Conservation (phyloP, 1,284 basidiomycete species). For the Vanrija pseudolonga region DNA sequence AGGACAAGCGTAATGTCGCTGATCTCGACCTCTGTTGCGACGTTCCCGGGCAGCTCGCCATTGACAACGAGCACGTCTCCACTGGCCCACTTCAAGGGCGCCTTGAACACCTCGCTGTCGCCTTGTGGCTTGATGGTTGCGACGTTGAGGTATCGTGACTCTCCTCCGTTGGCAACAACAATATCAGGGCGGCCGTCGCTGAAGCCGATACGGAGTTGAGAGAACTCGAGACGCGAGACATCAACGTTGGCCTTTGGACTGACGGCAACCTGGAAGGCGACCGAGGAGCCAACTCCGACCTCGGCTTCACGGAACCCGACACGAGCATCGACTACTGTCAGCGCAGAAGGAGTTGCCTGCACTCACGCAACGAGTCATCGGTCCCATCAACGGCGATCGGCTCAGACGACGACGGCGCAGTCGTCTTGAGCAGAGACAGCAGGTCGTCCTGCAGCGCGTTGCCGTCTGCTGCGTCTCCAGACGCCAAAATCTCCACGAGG, state of each 20-base stretch:
- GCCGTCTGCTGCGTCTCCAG: slow-evolving; percentile 54
- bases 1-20: slow-evolving; percentile 23
- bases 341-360: too few relatives aligned
- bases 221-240: slow-evolving; percentile 38
- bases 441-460: slow-evolving; percentile 59
- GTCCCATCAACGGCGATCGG: slow-evolving; percentile 62
- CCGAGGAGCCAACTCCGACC: slow-evolving; percentile 59
- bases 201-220: slow-evolving; percentile 31
- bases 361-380: slow-evolving; percentile 55
- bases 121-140: neutral
- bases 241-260: slow-evolving; percentile 44
- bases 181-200: slow-evolving; percentile 38
- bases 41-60: slow-evolving; percentile 19
- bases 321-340: slow-evolving; percentile 53
- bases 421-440: slow-evolving; percentile 65
- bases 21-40: slow-evolving; percentile 26
- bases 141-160: slow-evolving; percentile 6
- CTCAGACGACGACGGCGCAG: slow-evolving; percentile 59
- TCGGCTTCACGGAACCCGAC: slow-evolving; percentile 67
- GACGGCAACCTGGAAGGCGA: slow-evolving; percentile 64
- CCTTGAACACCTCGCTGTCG: slow-evolving; percentile 1
- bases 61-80: slow-evolving; percentile 17
- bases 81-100: slow-evolving; percentile 20
- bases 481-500: slow-evolving; percentile 73
- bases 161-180: slow-evolving; percentile 9